phyloP scores from a whole-genome alignment of 192 early-diverging fungal genomes.

The Chytriomyces sp. region DNA sequence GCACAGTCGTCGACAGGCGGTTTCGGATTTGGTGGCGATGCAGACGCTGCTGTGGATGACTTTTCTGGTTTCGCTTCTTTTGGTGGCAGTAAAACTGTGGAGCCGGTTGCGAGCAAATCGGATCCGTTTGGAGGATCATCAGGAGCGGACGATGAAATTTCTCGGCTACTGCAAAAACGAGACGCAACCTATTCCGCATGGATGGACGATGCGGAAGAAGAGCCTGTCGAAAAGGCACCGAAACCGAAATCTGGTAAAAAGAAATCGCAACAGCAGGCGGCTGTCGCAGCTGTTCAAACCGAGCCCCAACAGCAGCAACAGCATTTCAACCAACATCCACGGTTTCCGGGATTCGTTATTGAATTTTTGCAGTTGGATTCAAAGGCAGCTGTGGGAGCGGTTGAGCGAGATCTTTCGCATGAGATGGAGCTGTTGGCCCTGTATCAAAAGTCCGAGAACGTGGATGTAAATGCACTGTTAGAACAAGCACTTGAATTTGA shows the following conservation, averaged over 20 bases:
- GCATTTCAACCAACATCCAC: constrained; percentile 22
- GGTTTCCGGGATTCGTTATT: constrained; percentile 47
- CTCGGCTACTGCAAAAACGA: constrained; percentile 31
- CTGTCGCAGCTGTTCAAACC: neutral
- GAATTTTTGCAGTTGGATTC: constrained; percentile 35
- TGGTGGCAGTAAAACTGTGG: neutral
- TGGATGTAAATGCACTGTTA: constrained; percentile 25
- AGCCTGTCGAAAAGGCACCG: neutral
- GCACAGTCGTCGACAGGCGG: constrained; percentile 16
- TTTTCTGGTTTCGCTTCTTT: neutral
- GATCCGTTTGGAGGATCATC: neutral
- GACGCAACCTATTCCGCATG: constrained; percentile 43
- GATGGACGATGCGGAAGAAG: constrained; percentile 39
- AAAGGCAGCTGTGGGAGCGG: neutral
- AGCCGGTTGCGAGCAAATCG: too few relatives aligned
- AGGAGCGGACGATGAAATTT: constrained; percentile 10
- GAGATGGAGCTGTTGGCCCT: constrained; percentile 45
- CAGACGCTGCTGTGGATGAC: neutral
- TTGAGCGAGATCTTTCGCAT: constrained; percentile 31
- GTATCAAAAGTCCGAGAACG: constrained; percentile 46
- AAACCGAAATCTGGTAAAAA: neutral
- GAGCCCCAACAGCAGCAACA: neutral
- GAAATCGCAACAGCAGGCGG: constrained; percentile 1
- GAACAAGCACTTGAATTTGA: constrained; percentile 48
- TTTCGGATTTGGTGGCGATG: constrained; percentile 13